phyloP scores from a whole-genome alignment of 179 eudicot genomes.

The Beta lomatogona region DNA sequence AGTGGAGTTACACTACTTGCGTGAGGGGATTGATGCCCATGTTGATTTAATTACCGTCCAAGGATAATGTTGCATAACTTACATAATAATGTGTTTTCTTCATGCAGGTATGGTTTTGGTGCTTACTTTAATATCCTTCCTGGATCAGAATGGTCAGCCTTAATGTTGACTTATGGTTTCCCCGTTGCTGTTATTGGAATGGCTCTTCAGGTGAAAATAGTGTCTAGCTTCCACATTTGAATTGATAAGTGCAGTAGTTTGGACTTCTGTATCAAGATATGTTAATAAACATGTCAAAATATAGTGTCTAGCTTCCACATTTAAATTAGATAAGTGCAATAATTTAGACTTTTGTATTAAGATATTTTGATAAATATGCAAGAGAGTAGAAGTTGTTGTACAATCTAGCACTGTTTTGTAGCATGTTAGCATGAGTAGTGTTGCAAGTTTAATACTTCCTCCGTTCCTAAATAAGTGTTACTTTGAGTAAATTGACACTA shows the following conservation, averaged over 20 bases:
- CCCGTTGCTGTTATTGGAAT: constrained; percentile 97
- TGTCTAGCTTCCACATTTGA: background rate
- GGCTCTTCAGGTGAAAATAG: constrained; percentile 80
- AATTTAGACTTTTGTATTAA: background rate
- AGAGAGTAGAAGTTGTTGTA: background rate
- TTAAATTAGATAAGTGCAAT: background rate
- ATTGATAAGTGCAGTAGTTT: background rate
- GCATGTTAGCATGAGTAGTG: background rate
- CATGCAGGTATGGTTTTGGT: constrained; percentile 88
- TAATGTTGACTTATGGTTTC: constrained; percentile 96
- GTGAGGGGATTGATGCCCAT: constrained; percentile 47
- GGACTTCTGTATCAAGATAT: background rate
- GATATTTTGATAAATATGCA: background rate
- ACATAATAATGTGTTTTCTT: constrained; percentile 10
- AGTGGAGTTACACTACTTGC: constrained; percentile 72
- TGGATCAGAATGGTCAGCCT: constrained; percentile 99
- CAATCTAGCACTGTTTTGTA: constrained; percentile 6
- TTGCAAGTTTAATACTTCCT: background rate
- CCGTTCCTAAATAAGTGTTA: no score
- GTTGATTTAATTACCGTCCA: background rate
- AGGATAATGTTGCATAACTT: background rate
- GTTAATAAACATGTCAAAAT: background rate
- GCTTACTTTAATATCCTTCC: constrained; percentile 96
- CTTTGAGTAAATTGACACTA: no score
- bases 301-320: background rate